Evolutionary conservation across 2,329 filamentous ascomycete species (phyloP).

Genomic region (Lachnellula suecica): DNA sequence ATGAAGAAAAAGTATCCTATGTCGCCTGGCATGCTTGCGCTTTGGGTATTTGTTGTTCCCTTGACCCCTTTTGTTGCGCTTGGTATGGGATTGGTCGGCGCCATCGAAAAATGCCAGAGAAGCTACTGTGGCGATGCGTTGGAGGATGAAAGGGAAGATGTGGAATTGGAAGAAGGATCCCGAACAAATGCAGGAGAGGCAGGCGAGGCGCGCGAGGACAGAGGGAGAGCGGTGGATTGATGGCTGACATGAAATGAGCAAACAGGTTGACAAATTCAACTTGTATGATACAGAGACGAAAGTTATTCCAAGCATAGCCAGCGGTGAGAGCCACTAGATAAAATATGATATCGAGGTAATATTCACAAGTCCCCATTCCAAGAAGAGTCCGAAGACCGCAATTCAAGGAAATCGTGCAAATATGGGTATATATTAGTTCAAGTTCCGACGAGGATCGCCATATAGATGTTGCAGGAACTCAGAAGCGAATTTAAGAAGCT

Average conservation of each 20-base stretch:
- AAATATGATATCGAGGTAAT: too few relatives aligned
- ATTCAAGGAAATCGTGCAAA: neutral
- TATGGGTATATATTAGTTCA: neutral
- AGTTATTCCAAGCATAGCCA: neutral
- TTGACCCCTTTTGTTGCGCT: constrained; percentile 3
- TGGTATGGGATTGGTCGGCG: neutral
- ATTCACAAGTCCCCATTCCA: neutral
- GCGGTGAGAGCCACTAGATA: neutral
- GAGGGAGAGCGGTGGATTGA: constrained; percentile 1
- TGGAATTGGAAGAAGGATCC: neutral
- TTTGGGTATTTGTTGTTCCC: neutral
- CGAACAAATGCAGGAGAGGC: neutral
- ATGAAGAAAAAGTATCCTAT: constrained; percentile 9
- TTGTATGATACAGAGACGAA: neutral
- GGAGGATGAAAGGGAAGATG: constrained; percentile 8
- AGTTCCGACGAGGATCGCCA: neutral
- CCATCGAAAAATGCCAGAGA: constrained; percentile 12
- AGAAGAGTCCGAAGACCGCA: neutral
- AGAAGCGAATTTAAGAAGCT: neutral
- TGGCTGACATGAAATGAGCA: neutral
- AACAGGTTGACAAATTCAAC: neutral
- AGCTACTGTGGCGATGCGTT: constrained; percentile 14
- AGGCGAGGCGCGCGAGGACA: neutral
- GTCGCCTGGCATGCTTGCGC: neutral
- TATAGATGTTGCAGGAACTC: neutral